Evolutionary conservation across 139 green algal species (phyloP).

Genomic region (Coelastrella sp.): DNA sequence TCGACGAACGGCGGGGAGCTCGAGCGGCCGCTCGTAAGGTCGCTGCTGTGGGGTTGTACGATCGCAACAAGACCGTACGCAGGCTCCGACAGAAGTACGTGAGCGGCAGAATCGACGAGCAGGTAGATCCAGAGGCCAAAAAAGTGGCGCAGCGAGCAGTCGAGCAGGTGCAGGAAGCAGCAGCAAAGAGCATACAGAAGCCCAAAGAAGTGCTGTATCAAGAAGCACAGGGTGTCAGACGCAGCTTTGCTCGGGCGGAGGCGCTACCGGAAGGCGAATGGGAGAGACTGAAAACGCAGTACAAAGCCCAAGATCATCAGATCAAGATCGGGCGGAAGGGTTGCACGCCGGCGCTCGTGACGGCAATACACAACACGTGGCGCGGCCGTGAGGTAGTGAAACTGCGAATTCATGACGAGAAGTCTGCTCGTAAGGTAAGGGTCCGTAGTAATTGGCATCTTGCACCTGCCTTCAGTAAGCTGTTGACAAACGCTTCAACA

Average conservation of each 20-base stretch:
- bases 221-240: constrained; percentile 8
- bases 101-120: not conserved
- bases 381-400: constrained; percentile 15
- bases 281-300: constrained; percentile 7
- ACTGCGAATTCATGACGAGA: constrained; percentile 37
- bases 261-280: constrained; percentile 31
- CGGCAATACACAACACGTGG: not conserved
- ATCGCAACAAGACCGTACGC: not conserved
- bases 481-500: no score
- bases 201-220: not conserved
- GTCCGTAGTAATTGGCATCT: no score
- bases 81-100: not conserved
- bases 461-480: no score
- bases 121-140: not conserved
- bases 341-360: not conserved
- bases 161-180: not conserved
- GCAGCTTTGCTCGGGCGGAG: constrained; percentile 28
- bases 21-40: constrained; percentile 16
- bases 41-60: not conserved
- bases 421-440: constrained; percentile 7
- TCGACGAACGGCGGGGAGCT: constrained; percentile 9
- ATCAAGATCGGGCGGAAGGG: constrained; percentile 35
- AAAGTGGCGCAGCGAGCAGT: not conserved
- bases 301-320: not conserved
- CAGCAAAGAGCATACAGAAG: constrained; percentile 12